Base-by-base conservation (phyloP, 176 grass and related monocot species). In the Cenchrus fungigraminus region DNA sequence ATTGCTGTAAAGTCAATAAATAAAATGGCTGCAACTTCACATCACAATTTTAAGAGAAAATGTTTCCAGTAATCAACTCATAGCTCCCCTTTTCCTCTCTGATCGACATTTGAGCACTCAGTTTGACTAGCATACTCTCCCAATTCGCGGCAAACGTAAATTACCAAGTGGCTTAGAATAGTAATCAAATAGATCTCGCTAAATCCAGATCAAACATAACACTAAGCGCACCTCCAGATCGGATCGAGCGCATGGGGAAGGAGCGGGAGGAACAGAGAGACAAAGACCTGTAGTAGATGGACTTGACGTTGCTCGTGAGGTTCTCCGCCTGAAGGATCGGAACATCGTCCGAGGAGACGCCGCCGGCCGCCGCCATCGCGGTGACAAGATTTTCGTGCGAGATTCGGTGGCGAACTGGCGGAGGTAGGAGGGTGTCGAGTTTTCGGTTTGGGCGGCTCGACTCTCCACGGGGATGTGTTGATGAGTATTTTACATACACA, bases 291-390 rank as follows among this genome's bases (percentile, higher is more conserved):
- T 97, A 97, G 73, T 92, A 79, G 90, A 94, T 87, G 55, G 95
- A 97, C 73, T 86, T 92, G 67, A 97, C 90, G 78, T 94, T 97
- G 81, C 69, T 91, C 65, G 86, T 91, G 64, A 97, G 90, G 83
- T 97, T 97, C 65, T 97, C 95, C 34, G 20, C 62, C 44, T 92
- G 89, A 46, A 94, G 57, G 78, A 97, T 79, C 15, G 86, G 87
- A 65, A 92, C 60, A 64, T 91, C 77, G 75, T 81, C 88, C 17
- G 44, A 58, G 71, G 44, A 74, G 37, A 67, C 71, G 45, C 71
- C 45, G 73, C 89, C 85, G 55, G 54, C 58, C 17, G 62, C 89
- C 70, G 81, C 85, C 85, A 84, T 87, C 31, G 61, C 59, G 80
- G 52, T 28, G 12, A 40, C 31, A 57, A 20, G 47, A 19, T 46